These are phyloP conservation scores for Pichiaceae sp. DNA, from an alignment of 1,139 yeast species.

Conservation along the genomic window DNA sequence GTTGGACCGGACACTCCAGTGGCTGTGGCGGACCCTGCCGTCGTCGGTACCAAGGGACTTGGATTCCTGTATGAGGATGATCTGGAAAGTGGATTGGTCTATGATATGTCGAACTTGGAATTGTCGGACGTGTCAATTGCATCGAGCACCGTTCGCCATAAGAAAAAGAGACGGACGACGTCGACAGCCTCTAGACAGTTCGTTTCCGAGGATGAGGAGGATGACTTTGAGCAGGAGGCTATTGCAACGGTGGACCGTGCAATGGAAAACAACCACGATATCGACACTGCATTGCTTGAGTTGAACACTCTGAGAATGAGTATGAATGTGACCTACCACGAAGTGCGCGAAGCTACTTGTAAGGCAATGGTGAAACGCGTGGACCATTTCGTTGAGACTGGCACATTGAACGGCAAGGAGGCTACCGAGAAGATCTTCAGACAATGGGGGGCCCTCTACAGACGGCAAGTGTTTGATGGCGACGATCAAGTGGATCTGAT, in stretches of 20 bases:
- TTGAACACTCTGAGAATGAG: slow-evolving; percentile 94
- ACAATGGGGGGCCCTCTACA: slow-evolving; percentile 74
- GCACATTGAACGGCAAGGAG: slow-evolving; percentile 62
- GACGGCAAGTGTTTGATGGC: slow-evolving; percentile 72
- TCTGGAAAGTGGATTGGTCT: slow-evolving; percentile 33
- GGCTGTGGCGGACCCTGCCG: slow-evolving; percentile 13
- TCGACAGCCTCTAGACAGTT: slow-evolving; percentile 34
- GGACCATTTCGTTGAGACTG: slow-evolving; percentile 65
- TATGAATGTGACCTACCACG: slow-evolving; percentile 90
- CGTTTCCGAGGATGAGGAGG: slow-evolving; percentile 46
- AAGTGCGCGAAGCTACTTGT: slow-evolving; percentile 77
- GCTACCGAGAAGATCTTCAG: slow-evolving; percentile 70
- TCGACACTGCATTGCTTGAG: slow-evolving; percentile 88
- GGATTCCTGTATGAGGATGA: slow-evolving; percentile 29
- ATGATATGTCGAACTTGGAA: slow-evolving; percentile 55
- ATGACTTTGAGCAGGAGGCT: slow-evolving; percentile 82
- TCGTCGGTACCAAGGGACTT: slow-evolving; percentile 25
- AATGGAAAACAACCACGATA: slow-evolving; percentile 81
- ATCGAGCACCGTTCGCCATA: slow-evolving; percentile 36
- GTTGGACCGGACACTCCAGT: not conserved
- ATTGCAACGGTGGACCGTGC: slow-evolving; percentile 91
- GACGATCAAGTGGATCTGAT: slow-evolving; percentile 75
- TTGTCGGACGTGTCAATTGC: slow-evolving; percentile 77
- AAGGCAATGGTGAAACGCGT: slow-evolving; percentile 64
- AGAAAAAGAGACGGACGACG: slow-evolving; percentile 30